A percentile compares a stretch with the other conserved stretches of the same genome.
These are phyloP conservation scores for Aspergillus sp. DNA, from an alignment of 2,329 filamentous ascomycete species.

Conservation along the genomic window DNA sequence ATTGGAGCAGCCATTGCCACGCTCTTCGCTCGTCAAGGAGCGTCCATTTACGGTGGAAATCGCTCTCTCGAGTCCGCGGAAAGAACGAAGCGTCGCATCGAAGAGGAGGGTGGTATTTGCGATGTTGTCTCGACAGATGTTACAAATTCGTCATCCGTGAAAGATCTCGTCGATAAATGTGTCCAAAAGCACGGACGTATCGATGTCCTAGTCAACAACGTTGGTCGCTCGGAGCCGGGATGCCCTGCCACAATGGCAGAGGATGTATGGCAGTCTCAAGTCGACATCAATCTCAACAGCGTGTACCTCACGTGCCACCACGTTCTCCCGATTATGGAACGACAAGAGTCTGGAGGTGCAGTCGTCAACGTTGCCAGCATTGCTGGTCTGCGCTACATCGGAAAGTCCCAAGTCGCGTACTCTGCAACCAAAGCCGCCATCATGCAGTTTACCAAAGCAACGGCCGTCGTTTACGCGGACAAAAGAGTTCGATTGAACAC, in stretches of 20 bases:
- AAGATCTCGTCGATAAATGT: constrained; percentile 47
- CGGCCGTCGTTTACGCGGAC: constrained; percentile 38
- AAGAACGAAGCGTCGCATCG: constrained; percentile 36
- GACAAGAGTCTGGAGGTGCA: constrained; percentile 25
- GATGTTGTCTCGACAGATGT: constrained; percentile 45
- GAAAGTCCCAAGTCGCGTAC: constrained; percentile 50
- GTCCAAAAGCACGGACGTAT: constrained; percentile 48
- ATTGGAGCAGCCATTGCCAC: constrained; percentile 48
- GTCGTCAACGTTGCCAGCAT: constrained; percentile 48
- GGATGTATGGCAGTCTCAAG: constrained; percentile 47
- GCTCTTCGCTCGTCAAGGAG: constrained; percentile 44
- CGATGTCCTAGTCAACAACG: constrained; percentile 57
- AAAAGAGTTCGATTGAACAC: constrained; percentile 44
- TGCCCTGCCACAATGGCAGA: constrained; percentile 45
- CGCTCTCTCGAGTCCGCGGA: constrained; percentile 36
- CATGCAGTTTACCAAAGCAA: constrained; percentile 46
- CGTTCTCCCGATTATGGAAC: constrained; percentile 19
- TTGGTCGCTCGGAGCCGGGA: constrained; percentile 51
- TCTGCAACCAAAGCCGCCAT: constrained; percentile 47
- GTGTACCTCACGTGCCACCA: constrained; percentile 48
- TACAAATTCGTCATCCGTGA: constrained; percentile 47
- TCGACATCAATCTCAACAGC: constrained; percentile 51
- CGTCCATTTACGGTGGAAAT: constrained; percentile 47
- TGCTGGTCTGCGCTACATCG: constrained; percentile 48
- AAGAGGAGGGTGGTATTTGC: constrained; percentile 26